phyloP scores from a whole-genome alignment of 495 filamentous ascomycete genomes.

The Pseudevernia furfuracea region DNA sequence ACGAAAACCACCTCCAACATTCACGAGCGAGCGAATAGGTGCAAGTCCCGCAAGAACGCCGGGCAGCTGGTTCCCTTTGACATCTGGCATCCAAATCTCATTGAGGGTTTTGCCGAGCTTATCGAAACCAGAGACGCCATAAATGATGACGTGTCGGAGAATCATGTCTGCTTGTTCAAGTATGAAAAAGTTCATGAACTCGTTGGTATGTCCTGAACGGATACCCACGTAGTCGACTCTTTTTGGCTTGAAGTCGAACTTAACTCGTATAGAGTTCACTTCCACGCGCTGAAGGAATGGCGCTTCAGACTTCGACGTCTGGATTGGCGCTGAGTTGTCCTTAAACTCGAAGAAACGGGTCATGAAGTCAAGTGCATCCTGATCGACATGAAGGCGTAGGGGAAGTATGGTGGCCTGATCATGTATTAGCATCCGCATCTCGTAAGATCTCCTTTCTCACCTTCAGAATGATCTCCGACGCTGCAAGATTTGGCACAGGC shows the following conservation, averaged over 20 bases:
- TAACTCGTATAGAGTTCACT: constrained; percentile 71
- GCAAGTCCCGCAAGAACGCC: constrained; percentile 85
- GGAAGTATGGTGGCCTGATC: constrained; percentile 68
- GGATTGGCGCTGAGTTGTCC: constrained; percentile 54
- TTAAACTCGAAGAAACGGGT: constrained; percentile 97
- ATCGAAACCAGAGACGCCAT: constrained; percentile 85
- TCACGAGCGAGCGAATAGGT: constrained; percentile 79
- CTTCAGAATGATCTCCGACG: constrained; percentile 83
- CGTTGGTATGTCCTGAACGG: constrained; percentile 93
- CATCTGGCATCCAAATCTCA: constrained; percentile 95
- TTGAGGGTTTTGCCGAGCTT: constrained; percentile 80
- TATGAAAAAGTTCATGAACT: constrained; percentile 98
- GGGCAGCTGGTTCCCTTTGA: constrained; percentile 83
- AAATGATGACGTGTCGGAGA: constrained; percentile 81
- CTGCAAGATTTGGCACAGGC: constrained; percentile 73
- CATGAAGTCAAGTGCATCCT: constrained; percentile 96
- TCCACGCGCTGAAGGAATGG: constrained; percentile 89
- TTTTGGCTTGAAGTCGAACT: constrained; percentile 96
- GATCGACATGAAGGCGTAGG: constrained; percentile 88
- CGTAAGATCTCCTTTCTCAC: constrained; percentile 31
- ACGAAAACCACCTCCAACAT: constrained; percentile 76
- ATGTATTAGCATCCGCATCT: constrained; percentile 22
- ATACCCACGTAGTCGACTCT: constrained; percentile 89
- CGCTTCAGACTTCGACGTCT: constrained; percentile 50
- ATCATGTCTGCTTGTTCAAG: constrained; percentile 84